Percentiles rank a stretch among this genome's conserved stretches.
These are phyloP conservation scores for Arthromyces matolae DNA, from an alignment of 768 basidiomycete species.

Conservation along the genomic window DNA sequence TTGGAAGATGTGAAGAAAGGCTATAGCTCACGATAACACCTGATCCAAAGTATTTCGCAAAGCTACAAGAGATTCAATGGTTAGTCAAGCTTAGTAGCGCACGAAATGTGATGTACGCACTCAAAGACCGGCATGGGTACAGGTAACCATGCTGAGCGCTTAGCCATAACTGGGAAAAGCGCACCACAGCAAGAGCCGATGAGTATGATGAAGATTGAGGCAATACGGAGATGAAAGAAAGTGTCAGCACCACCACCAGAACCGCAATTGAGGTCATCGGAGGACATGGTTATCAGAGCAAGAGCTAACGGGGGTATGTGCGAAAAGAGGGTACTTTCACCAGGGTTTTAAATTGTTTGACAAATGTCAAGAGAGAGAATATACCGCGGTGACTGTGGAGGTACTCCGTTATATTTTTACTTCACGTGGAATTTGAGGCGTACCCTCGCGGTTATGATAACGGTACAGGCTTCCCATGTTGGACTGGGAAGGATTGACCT, in stretches of 20 bases:
- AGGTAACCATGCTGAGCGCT: constrained; percentile 44
- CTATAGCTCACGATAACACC: constrained; percentile 70
- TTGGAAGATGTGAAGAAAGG: not conserved
- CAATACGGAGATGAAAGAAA: constrained; percentile 56
- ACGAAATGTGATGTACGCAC: constrained; percentile 35
- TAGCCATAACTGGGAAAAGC: constrained; percentile 68
- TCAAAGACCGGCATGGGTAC: constrained; percentile 66
- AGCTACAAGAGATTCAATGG: constrained; percentile 36
- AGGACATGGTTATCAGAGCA: no score
- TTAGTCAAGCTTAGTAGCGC: not conserved
- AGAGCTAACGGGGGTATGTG: no score
- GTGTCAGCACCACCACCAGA: constrained; percentile 49
- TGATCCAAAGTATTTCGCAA: constrained; percentile 88
- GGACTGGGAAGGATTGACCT: no score
- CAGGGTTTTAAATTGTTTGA: no score
- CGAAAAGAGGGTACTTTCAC: not conserved
- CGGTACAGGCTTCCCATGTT: no score
- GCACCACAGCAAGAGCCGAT: constrained; percentile 56
- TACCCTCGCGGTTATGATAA: no score
- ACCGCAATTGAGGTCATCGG: constrained; percentile 45
- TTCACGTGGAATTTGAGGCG: no score
- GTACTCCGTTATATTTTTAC: no score
- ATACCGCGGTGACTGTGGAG: no score
- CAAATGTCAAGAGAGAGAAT: no score
- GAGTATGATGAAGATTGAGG: constrained; percentile 72